These are phyloP conservation scores for Passiflora organensis DNA, from an alignment of 345 rosid species.

Conservation along the genomic window DNA sequence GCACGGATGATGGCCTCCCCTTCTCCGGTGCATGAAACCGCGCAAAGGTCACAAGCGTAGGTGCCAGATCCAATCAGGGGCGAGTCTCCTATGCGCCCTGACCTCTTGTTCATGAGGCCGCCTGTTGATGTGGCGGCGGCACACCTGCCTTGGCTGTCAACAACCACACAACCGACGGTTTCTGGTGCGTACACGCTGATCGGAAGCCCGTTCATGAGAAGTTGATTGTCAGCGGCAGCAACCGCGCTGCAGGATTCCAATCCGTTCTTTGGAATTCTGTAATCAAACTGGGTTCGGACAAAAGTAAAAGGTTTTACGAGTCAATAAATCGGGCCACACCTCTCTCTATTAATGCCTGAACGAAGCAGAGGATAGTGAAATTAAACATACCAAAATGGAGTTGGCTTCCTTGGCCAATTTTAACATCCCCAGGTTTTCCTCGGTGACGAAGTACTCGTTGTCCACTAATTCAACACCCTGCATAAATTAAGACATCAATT, in stretches of 20 bases:
- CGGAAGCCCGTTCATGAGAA: constrained; percentile 87
- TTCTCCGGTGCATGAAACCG: constrained; percentile 90
- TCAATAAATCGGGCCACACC: neutral
- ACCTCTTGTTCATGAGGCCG: constrained; percentile 86
- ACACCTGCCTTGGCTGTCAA: constrained; percentile 72
- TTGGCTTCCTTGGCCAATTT: constrained; percentile 86
- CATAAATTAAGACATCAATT: neutral
- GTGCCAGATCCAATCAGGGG: constrained; percentile 95
- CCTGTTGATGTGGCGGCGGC: constrained; percentile 96
- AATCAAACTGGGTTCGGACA: constrained; percentile 59
- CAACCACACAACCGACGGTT: constrained; percentile 92
- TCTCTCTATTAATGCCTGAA: neutral
- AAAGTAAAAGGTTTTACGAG: neutral
- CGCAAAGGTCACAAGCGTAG: constrained; percentile 71
- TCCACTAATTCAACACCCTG: constrained; percentile 84
- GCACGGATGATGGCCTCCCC: constrained; percentile 92
- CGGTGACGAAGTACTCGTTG: constrained; percentile 76
- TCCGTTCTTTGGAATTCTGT: constrained; percentile 55
- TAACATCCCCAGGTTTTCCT: constrained; percentile 82
- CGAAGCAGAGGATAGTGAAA: neutral
- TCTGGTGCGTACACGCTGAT: constrained; percentile 85
- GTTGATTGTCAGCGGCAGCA: constrained; percentile 51
- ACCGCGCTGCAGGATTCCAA: constrained; percentile 47
- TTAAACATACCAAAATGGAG: constrained; percentile 63
- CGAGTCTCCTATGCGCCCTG: constrained; percentile 92